These are phyloP conservation scores for Lactuca sativa DNA, from an alignment of 129 eudicot genomes.

Conservation along the genomic window DNA sequence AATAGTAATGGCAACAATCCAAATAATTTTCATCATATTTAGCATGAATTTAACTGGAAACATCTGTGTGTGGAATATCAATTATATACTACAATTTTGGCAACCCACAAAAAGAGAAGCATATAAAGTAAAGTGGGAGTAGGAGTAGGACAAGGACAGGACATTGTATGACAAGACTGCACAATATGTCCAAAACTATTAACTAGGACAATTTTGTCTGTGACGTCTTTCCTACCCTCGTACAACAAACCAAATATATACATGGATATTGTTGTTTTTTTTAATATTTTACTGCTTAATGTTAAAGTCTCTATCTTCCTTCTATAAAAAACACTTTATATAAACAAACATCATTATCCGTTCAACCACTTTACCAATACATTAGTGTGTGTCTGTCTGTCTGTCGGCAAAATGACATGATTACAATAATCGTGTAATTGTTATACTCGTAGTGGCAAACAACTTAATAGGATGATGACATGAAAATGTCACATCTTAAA, in stretches of 20 bases:
- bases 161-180: background rate
- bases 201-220: background rate
- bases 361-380: too few species aligned
- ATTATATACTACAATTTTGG: conserved; percentile 21
- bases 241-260: too few species aligned
- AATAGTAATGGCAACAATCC: conserved; percentile 41
- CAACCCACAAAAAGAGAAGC: conserved; percentile 22
- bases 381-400: too few species aligned
- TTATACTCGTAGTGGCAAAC: background rate
- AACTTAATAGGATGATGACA: conserved; percentile 17
- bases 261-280: too few species aligned
- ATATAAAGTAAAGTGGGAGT: conserved; percentile 24
- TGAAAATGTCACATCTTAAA: conserved; percentile 23
- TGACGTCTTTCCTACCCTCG: too few species aligned
- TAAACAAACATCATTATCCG: too few species aligned
- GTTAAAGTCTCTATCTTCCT: too few species aligned
- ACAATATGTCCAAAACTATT: background rate
- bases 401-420: too few species aligned
- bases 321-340: too few species aligned
- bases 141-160: background rate
- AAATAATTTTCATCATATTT: conserved; percentile 27
- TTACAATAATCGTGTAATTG: background rate
- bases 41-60: conserved; percentile 40
- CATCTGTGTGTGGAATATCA: conserved; percentile 6
- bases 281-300: too few species aligned